Conservation (phyloP, 2,329 filamentous ascomycete species). For the Cladophialophora psammophila region DNA sequence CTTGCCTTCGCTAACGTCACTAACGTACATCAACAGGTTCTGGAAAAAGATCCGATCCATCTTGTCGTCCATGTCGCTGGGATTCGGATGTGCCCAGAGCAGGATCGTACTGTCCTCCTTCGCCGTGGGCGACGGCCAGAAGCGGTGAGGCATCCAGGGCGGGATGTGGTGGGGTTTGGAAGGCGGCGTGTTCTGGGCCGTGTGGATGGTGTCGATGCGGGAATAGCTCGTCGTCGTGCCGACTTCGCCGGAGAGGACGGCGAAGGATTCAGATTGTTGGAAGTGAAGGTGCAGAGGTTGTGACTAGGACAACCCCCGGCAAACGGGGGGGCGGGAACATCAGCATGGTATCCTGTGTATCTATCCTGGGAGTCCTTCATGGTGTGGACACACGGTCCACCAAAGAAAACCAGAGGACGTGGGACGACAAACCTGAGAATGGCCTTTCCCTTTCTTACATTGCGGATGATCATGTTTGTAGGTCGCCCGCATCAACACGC, state of each 20-base stretch:
- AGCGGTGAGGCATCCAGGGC: constrained; percentile 24
- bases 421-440: constrained; percentile 22
- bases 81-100: constrained; percentile 33
- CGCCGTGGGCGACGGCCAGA: constrained; percentile 30
- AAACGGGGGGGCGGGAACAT: not conserved
- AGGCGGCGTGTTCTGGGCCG: constrained; percentile 11
- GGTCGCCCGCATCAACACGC: constrained; percentile 31
- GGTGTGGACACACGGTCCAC: too few species aligned
- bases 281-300: constrained; percentile 36
- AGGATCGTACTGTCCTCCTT: constrained; percentile 27
- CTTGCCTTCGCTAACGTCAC: constrained; percentile 30
- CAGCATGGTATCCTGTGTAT: not conserved
- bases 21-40: constrained; percentile 30
- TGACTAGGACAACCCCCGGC: constrained; percentile 6
- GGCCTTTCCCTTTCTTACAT: constrained; percentile 23
- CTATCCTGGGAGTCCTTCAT: too few species aligned
- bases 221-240: constrained; percentile 27
- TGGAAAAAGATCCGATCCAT: constrained; percentile 36
- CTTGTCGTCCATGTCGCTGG: constrained; percentile 23
- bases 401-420: not conserved
- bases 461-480: constrained; percentile 32
- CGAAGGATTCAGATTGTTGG: constrained; percentile 30
- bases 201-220: constrained; percentile 29
- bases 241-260: constrained; percentile 28
- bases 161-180: constrained; percentile 15